A percentile compares a stretch with the other conserved stretches of the same genome.
Evolutionary conservation across 1,139 yeast species (phyloP).

Genomic region (Candida pseudoviswanathii): DNA sequence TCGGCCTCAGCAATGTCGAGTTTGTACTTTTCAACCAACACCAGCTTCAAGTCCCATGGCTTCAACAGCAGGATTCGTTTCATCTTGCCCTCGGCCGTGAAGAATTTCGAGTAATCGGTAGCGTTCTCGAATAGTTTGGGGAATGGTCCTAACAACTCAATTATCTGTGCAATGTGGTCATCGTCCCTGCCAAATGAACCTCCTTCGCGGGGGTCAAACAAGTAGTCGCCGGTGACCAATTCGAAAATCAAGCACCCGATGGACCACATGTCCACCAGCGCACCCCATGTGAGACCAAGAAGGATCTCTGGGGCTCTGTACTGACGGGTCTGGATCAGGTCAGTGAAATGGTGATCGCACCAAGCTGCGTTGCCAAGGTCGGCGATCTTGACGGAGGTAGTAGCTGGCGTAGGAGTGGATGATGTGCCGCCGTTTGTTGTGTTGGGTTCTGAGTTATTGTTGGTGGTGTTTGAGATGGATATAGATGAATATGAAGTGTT

Average conservation of each 20-base stretch:
- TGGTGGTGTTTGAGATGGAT: constrained; percentile 28
- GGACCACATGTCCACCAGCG: constrained; percentile 52
- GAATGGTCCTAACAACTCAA: constrained; percentile 47
- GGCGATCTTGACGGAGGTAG: constrained; percentile 51
- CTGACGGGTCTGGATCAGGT: constrained; percentile 53
- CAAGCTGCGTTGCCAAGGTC: constrained; percentile 56
- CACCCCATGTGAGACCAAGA: constrained; percentile 54
- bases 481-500: constrained; percentile 46
- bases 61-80: constrained; percentile 57
- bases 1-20: constrained; percentile 55
- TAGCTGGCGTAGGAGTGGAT: constrained; percentile 22
- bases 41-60: constrained; percentile 53
- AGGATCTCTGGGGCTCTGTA: constrained; percentile 51
- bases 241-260: constrained; percentile 51
- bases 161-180: constrained; percentile 52
- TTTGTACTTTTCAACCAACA: constrained; percentile 60
- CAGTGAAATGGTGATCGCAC: constrained; percentile 52
- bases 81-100: constrained; percentile 54
- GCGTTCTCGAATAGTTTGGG: constrained; percentile 48
- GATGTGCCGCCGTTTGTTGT: neutral
- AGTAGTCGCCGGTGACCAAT: constrained; percentile 49
- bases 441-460: neutral
- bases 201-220: constrained; percentile 52
- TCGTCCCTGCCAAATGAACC: constrained; percentile 50
- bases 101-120: constrained; percentile 43